These are phyloP conservation scores for Starmerella bombicola DNA, from an alignment of 805 yeast species.

Conservation along the genomic window DNA sequence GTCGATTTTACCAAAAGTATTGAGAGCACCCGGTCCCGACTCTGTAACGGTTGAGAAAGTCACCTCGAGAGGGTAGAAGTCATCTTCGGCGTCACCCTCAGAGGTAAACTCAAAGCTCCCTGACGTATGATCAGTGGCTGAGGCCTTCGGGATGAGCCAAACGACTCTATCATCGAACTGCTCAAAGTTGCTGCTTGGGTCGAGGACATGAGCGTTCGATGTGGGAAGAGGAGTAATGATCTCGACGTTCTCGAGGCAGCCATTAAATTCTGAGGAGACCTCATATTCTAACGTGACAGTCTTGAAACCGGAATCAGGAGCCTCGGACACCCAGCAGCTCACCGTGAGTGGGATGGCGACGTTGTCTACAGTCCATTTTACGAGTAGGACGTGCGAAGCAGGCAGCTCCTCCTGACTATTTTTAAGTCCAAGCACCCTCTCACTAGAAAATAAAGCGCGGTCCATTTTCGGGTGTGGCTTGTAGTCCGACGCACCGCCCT, in stretches of 20 bases:
- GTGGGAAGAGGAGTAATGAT: slow-evolving; percentile 58
- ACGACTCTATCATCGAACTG: slow-evolving; percentile 61
- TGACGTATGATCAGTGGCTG: slow-evolving; percentile 34
- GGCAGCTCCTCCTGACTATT: slow-evolving; percentile 78
- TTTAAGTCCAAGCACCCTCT: slow-evolving; percentile 55
- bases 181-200: slow-evolving; percentile 27
- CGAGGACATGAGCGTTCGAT: slow-evolving; percentile 39
- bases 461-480: slow-evolving; percentile 97
- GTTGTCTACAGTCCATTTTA: slow-evolving; percentile 75
- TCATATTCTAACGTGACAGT: slow-evolving; percentile 87
- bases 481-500: slow-evolving; percentile 48
- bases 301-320: slow-evolving; percentile 41
- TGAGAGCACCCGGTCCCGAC: slow-evolving; percentile 29
- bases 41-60: slow-evolving; percentile 34
- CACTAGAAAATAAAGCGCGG: slow-evolving; percentile 48
- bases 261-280: slow-evolving; percentile 38
- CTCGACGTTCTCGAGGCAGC: slow-evolving; percentile 40
- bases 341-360: slow-evolving; percentile 53
- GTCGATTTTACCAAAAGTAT: slow-evolving; percentile 53
- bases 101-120: slow-evolving; percentile 74
- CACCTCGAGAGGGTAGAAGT: slow-evolving; percentile 77
- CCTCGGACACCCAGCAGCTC: slow-evolving; percentile 70
- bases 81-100: slow-evolving; percentile 65
- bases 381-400: slow-evolving; percentile 76
- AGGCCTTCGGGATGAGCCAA: slow-evolving; percentile 47